Conservation (phyloP, 2,329 filamentous ascomycete species). For the Phaeosphaeria sp. region DNA sequence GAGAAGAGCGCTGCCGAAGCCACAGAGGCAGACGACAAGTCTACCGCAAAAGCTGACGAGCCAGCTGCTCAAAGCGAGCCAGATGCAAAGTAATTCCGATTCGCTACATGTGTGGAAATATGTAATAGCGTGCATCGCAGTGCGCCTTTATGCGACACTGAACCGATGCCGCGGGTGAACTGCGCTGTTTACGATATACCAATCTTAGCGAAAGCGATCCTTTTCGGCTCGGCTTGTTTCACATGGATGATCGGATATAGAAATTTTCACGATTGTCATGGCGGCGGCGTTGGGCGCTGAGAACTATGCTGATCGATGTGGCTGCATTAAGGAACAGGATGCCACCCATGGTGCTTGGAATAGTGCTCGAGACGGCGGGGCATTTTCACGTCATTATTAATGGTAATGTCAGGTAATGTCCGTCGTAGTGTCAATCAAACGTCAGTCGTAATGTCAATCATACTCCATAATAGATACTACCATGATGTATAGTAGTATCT, state of each 20-base stretch:
- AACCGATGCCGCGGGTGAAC: not conserved
- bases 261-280: not conserved
- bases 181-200: slow-evolving; percentile 5
- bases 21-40: slow-evolving; percentile 5
- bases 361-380: not conserved
- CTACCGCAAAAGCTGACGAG: slow-evolving; percentile 1
- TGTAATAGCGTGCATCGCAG: not conserved
- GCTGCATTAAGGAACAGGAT: not conserved
- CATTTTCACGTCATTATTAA: not conserved
- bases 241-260: not conserved
- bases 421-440: not conserved
- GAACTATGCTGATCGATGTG: slow-evolving; percentile 1
- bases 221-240: slow-evolving; percentile 2
- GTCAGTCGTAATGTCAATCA: not conserved
- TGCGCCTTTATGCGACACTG: not conserved
- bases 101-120: not conserved
- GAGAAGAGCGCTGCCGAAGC: slow-evolving; percentile 2
- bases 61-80: slow-evolving; percentile 9
- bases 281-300: not conserved
- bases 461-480: not conserved
- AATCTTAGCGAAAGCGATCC: slow-evolving; percentile 3
- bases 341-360: not conserved
- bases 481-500: not conserved
- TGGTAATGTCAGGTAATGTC: not conserved
- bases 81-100: slow-evolving; percentile 3